phyloP scores from a whole-genome alignment of 2,329 filamentous ascomycete genomes.

The Aspergillus brunneoviolaceus region DNA sequence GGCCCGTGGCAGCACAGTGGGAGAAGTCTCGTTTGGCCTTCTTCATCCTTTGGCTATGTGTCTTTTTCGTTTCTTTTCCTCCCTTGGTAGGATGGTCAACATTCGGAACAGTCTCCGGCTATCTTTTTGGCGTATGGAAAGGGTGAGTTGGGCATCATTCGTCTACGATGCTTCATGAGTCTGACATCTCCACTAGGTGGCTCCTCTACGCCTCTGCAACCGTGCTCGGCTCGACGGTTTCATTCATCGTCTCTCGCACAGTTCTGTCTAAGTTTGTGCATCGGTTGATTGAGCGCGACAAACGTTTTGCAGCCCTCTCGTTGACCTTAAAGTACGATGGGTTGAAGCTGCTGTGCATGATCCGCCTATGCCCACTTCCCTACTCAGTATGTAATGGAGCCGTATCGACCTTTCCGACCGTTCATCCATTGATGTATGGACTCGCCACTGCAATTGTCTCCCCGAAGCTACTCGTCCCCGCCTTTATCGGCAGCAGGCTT shows the following conservation, averaged over 20 bases:
- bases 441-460: constrained; percentile 77
- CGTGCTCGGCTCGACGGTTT: constrained; percentile 71
- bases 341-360: constrained; percentile 82
- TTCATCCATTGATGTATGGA: constrained; percentile 72
- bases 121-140: constrained; percentile 69
- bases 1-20: constrained; percentile 74
- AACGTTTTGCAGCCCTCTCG: constrained; percentile 81
- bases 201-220: constrained; percentile 77
- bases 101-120: constrained; percentile 67
- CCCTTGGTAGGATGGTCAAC: constrained; percentile 86
- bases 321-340: constrained; percentile 89
- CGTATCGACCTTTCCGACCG: constrained; percentile 87
- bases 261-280: constrained; percentile 77
- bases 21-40: constrained; percentile 69
- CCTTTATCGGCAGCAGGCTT: constrained; percentile 85
- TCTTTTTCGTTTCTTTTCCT: constrained; percentile 77
- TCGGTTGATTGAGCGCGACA: constrained; percentile 75
- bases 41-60: constrained; percentile 71
- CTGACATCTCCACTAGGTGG: constrained; percentile 60
- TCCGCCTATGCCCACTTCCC: constrained; percentile 86
- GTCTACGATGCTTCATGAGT: constrained; percentile 2
- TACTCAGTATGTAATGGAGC: constrained; percentile 94
- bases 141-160: constrained; percentile 54
- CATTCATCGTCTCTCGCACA: constrained; percentile 78
- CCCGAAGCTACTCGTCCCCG: constrained; percentile 86